Evolutionary conservation across 2,329 filamentous ascomycete genomes (phyloP), one percentile per base, ranked within the genome.

Genomic region (Xylaria sp.): DNA sequence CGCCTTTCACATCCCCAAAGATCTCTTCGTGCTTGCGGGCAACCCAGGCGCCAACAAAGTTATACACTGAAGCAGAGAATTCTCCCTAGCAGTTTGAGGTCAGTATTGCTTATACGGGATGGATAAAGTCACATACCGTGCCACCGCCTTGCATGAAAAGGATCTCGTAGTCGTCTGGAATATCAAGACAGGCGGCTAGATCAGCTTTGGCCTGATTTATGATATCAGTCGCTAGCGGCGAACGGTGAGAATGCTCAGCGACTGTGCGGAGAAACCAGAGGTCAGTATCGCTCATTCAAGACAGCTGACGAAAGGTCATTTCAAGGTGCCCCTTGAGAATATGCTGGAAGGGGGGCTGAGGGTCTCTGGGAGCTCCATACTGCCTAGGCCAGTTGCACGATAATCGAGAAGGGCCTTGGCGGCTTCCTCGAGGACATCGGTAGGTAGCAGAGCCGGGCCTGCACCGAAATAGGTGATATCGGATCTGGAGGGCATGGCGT

Each of bases 221-320:
- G 66, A 97, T 91, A 59, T 86, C 83, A 60, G 85, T 83, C 21
- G 93, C 93, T 41, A 90, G 82, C 57, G 84, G 79, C 13, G 90
- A 95, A 61, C 93, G 90, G 72, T 97, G 93, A 8, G 89, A 93
- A 71, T 95, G 91, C 74, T 97, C 93, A 59, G 90, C 91, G 40
- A 97, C n/a, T n/a, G n/a, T 82, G 48, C 92, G 92, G 50, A 97
- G 81, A 53, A 19, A 26, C 29, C 1, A 52, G 44, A 1, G 24
- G 2, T 2, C 48, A 58, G 37, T 41, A 7, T 48, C 29, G 2
- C 46, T n/a, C 24, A 13, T 34, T 41, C 29, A 26, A 20, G 46
- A 48, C 20, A 39, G 44, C 26, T 47, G 34, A 47, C 38, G 44
- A 41, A 96, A 93, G 19, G 96, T 74, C 50, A 96, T 82, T 57